phyloP scores from a whole-genome alignment of 2,329 filamentous ascomycete species.

The Didymella keratinophila region DNA sequence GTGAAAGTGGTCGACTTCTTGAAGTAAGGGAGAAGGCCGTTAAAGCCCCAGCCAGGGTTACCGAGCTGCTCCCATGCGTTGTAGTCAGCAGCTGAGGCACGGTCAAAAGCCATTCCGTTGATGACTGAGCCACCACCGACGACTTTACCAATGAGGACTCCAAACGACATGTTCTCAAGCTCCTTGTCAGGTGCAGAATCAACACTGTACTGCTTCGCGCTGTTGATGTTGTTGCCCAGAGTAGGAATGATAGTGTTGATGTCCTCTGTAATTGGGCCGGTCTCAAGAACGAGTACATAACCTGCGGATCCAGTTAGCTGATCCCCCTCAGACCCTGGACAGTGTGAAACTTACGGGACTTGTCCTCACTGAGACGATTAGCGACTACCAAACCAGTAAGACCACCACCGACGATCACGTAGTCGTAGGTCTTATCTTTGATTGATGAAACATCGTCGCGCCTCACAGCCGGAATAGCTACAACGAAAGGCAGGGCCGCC shows the following conservation, averaged over 20 bases:
- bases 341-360: constrained; percentile 12
- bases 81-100: constrained; percentile 42
- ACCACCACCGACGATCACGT: constrained; percentile 37
- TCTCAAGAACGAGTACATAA: constrained; percentile 33
- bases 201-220: constrained; percentile 23
- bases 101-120: constrained; percentile 40
- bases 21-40: constrained; percentile 51
- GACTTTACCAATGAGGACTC: constrained; percentile 28
- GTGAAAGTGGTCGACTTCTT: constrained; percentile 27
- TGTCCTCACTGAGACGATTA: constrained; percentile 30
- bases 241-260: constrained; percentile 23
- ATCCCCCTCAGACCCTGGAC: not conserved
- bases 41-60: constrained; percentile 63
- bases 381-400: constrained; percentile 31
- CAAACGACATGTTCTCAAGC: constrained; percentile 31
- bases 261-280: constrained; percentile 23
- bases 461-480: not conserved
- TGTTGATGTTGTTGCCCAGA: constrained; percentile 23
- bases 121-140: constrained; percentile 42
- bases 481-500: constrained; percentile 3
- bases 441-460: constrained; percentile 2
- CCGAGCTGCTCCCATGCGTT: constrained; percentile 65
- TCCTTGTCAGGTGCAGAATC: constrained; percentile 23
- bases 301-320: constrained; percentile 12
- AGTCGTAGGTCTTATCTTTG: constrained; percentile 28